Evolutionary conservation across 1,139 yeast species (phyloP), one percentile per base, ranked within the genome.

Genomic region (Candida dubliniensis): DNA sequence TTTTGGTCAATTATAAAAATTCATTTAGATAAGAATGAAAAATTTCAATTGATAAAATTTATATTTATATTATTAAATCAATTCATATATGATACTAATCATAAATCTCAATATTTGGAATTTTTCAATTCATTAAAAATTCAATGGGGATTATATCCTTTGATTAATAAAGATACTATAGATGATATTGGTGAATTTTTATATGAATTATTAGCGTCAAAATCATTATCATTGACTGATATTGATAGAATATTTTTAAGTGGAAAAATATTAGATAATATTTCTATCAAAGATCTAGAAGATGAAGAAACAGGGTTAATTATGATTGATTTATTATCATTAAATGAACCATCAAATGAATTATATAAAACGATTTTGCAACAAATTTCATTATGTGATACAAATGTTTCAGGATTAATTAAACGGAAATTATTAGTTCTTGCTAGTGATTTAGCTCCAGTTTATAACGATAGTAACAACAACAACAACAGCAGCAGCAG

Each of bases 361-460:
- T 13, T 44, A 4, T 49, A 49, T 12, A 34, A 47, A 15, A 45
- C 45, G 8, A 49, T 52, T 26, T 31, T 53, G 32, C 31, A 42
- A 6, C 25, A 49, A 9, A 39, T 58, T 11, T 32, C 37, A 1
- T 26, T 31, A n/a, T 27, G 36, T 6, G 31, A 41, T 5, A 32
- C 32, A 5, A 45, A 47, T 9, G 49, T 51, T 40, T 37, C 40
- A 3, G 47, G 52, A 1, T 38, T 47, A 23, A 44, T 59, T 12
- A 60, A 59, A 40, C 52, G 75, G 37, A 63, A 60, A 40, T 52
- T 72, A 33, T 71, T 73, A 48, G 64, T 73, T 4, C 52, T 67
- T 1, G 58, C 69, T 29, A 76, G 76, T 4, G 63, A 67, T 45
- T 53, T 72, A 27, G 57, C 72, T 18, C 23, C 23, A 18, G 5